These are phyloP conservation scores for Nemania diffusa DNA, from an alignment of 2,329 filamentous ascomycete genomes.

Conservation along the genomic window DNA sequence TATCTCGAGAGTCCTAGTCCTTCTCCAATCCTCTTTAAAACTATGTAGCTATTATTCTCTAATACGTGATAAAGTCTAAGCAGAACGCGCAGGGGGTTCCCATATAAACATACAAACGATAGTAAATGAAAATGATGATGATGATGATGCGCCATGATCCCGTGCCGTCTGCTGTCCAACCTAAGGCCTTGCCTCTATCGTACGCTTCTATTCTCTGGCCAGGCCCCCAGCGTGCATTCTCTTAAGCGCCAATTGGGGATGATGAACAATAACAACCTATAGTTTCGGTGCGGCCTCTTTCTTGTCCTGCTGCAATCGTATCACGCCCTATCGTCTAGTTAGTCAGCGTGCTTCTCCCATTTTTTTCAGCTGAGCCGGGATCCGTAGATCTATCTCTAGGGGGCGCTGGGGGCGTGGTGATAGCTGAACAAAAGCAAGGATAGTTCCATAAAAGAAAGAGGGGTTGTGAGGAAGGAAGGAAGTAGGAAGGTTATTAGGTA, in stretches of 20 bases:
- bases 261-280: conserved; percentile 16
- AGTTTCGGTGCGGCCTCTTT: conserved; percentile 40
- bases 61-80: conserved; percentile 6
- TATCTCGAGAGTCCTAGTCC: no score
- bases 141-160: conserved; percentile 8
- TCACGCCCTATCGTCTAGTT: conserved; percentile 43
- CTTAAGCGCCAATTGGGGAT: neutral
- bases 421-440: neutral
- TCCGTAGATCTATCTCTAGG: neutral
- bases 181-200: neutral
- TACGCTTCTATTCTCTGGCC: neutral
- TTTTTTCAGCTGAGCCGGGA: neutral
- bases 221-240: neutral
- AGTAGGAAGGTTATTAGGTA: neutral
- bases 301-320: conserved; percentile 44
- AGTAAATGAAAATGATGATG: conserved; percentile 13
- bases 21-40: no score
- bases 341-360: conserved; percentile 3
- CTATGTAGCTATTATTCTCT: neutral
- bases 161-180: neutral
- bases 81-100: neutral
- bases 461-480: neutral
- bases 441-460: neutral
- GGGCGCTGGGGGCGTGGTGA: conserved; percentile 1
- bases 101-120: conserved; percentile 7